phyloP scores from a whole-genome alignment of 331 rosid genomes.

The Telfairia occidentalis region DNA sequence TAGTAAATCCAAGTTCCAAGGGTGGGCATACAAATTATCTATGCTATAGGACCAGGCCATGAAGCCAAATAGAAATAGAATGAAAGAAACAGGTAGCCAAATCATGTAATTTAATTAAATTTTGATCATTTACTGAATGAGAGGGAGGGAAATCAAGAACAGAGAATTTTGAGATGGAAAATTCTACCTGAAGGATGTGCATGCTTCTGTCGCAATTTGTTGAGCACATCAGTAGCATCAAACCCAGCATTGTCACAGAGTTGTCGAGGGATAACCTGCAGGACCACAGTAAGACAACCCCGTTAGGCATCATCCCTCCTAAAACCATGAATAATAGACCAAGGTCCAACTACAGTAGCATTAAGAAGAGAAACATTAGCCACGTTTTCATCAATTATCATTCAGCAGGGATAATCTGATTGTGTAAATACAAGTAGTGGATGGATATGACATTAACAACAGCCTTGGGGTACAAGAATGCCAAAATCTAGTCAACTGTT shows the following conservation, averaged over 20 bases:
- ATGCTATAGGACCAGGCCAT: neutral
- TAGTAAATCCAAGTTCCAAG: too few species aligned
- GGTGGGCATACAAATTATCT: neutral
- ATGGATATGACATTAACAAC: neutral
- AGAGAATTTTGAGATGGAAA: neutral
- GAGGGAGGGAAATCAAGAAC: neutral
- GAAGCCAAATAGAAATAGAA: neutral
- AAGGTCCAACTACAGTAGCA: neutral
- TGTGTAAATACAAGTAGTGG: neutral
- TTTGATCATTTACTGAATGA: neutral
- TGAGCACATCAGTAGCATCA: conserved; percentile 95
- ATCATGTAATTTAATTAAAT: neutral
- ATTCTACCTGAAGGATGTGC: conserved; percentile 73
- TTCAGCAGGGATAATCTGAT: neutral
- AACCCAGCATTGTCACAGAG: conserved; percentile 98
- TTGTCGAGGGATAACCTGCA: conserved; percentile 94
- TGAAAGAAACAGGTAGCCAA: neutral
- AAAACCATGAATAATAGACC: neutral
- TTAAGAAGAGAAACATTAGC: neutral
- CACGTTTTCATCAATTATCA: neutral
- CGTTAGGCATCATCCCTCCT: conserved; percentile 4
- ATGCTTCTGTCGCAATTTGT: conserved; percentile 90
- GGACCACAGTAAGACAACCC: neutral
- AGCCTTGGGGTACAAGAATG: neutral
- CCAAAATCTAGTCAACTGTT: neutral